Evolutionary conservation across 805 yeast species (phyloP), one percentile per base, ranked within the genome.

Genomic region (Metschnikowia chrysomelidarum): DNA sequence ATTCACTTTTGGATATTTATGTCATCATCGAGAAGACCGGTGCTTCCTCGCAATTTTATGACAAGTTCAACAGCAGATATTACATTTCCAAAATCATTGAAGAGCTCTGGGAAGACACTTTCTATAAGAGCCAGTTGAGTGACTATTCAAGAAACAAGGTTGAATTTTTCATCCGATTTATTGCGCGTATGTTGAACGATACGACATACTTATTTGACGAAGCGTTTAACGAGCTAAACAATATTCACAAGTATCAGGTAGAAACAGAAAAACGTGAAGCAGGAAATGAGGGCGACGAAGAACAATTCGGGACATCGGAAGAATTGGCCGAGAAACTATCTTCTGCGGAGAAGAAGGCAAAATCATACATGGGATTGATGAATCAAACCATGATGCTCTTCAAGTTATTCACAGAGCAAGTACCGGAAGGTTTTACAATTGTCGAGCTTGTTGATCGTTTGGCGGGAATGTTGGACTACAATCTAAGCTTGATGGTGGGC

Each of bases 21-120:
- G 95, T 93, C 22, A 87, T 86, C 71, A 89, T 91, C 32, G 99
- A 93, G 58, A 88, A 86, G 53, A 93, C 98, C 0, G 98, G 98
- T 7, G 83, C 96, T 2, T 81, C 91, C 6, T 80, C 94, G 0
- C 98, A 93, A 60, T 93, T 91, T 56, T 91, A 91, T 59, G 99
- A 93, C 59, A 93, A 93, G 62, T 93, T 93, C 65, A 89, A 87
- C 58, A 77, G 87, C 27, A 75, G 98, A 57, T 91, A 80, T 60
- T 82, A 87, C 55, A 86, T 93, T 19, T 83, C 96, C 0, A 76
- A 76, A 30, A 82, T 93, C 21, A 64, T 93, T 50, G 91, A 87
- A 56, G 80, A 80, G 48, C 65, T 93, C 36, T 93, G 97, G 94
- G 74, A 79, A 40, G 76, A 77, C 47, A 81, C 80, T 15, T 55